phyloP scores from a whole-genome alignment of 805 yeast genomes.

The Ogataea methanolica region DNA sequence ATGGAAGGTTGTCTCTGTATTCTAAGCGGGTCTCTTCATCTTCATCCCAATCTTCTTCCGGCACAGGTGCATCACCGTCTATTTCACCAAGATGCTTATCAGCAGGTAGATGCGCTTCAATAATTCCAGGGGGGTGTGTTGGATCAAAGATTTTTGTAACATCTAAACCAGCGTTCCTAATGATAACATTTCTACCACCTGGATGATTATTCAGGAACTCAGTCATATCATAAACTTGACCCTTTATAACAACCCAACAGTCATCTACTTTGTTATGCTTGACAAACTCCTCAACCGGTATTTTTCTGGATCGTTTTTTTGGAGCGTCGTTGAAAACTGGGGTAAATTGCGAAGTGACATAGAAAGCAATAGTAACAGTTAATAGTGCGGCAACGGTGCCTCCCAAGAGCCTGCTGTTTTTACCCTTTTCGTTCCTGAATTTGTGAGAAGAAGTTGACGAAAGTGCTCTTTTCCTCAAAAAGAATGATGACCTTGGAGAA shows the following conservation, averaged over 20 bases:
- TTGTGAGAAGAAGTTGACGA: too few species aligned
- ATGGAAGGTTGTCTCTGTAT: constrained; percentile 54
- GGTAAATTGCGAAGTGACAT: not conserved
- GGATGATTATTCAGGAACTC: constrained; percentile 46
- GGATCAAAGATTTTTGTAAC: constrained; percentile 75
- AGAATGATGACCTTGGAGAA: too few species aligned
- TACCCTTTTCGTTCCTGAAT: not conserved
- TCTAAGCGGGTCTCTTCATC: constrained; percentile 41
- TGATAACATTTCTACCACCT: constrained; percentile 44
- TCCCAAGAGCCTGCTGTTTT: not conserved
- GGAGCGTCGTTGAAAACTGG: constrained; percentile 8
- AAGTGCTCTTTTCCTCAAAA: too few species aligned
- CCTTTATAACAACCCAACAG: constrained; percentile 84
- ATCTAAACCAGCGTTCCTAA: constrained; percentile 46
- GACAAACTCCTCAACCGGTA: constrained; percentile 37
- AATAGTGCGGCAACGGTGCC: not conserved
- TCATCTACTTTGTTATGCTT: constrained; percentile 54
- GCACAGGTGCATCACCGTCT: constrained; percentile 32
- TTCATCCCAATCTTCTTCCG: constrained; percentile 32
- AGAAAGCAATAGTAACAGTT: constrained; percentile 2
- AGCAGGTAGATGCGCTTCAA: constrained; percentile 54
- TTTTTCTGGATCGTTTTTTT: not conserved
- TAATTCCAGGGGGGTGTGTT: constrained; percentile 84
- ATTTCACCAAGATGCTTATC: constrained; percentile 57
- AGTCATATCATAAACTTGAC: constrained; percentile 74